Evolutionary conservation across 345 rosid species (phyloP).

Genomic region (Brassica napus): DNA sequence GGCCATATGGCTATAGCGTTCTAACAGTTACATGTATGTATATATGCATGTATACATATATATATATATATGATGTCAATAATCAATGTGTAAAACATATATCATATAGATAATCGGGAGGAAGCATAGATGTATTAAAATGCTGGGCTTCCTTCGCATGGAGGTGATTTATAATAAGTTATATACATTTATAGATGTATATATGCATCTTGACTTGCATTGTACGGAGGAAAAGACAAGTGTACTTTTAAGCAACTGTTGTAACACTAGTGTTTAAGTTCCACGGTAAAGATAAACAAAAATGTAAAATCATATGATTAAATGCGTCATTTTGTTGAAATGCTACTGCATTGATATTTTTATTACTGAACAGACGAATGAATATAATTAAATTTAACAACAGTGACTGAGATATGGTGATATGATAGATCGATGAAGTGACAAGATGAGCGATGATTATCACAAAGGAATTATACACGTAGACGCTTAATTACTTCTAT

Average conservation of each 20-base stretch:
- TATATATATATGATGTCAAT: constrained; percentile 17
- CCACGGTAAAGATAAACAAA: constrained; percentile 11
- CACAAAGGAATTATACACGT: constrained; percentile 1
- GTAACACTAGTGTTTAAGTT: background rate
- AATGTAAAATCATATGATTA: constrained; percentile 1
- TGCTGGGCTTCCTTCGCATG: constrained; percentile 33
- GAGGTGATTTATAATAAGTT: constrained; percentile 15
- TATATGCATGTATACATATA: background rate
- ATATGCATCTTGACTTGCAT: constrained; percentile 24
- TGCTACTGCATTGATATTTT: background rate
- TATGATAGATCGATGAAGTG: constrained; percentile 19
- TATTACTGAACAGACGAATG: background rate
- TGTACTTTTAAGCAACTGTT: constrained; percentile 12
- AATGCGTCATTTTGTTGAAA: background rate
- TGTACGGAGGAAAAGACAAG: constrained; percentile 36
- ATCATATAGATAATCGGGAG: constrained; percentile 5
- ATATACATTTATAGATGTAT: constrained; percentile 23
- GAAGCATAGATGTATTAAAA: constrained; percentile 33
- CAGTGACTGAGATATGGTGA: background rate
- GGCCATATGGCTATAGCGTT: constrained; percentile 85
- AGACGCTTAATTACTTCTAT: background rate
- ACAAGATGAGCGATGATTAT: constrained; percentile 21
- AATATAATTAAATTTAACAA: background rate
- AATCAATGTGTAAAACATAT: constrained; percentile 15
- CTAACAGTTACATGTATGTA: constrained; percentile 3